A percentile compares a stretch with the other conserved stretches of the same genome.
Evolutionary conservation across 2,329 filamentous ascomycete species (phyloP).

Genomic region (Aspergillus sp.): DNA sequence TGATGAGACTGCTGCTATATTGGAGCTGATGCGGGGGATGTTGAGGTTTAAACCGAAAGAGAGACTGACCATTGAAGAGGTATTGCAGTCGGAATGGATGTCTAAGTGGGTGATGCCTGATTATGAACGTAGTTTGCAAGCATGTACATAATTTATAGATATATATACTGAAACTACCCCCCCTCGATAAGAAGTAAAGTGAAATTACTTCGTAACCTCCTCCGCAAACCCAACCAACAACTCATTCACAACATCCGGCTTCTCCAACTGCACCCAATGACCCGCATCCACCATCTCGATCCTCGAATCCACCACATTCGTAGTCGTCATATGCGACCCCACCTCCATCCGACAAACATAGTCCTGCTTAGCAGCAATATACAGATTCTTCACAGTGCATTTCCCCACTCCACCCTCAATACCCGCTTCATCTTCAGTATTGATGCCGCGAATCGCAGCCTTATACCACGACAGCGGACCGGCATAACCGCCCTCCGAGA

Average conservation of each 20-base stretch:
- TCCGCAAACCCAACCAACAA: too few species aligned
- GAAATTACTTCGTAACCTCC: too few species aligned
- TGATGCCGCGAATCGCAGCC: background rate
- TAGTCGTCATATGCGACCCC: too few species aligned
- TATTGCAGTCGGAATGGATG: constrained; percentile 22
- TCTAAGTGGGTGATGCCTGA: constrained; percentile 23
- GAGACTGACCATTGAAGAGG: constrained; percentile 14
- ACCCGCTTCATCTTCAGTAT: background rate
- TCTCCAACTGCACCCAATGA: too few species aligned
- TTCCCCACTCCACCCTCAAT: background rate
- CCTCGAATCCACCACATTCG: too few species aligned
- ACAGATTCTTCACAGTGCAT: background rate
- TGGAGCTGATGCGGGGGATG: constrained; percentile 20
- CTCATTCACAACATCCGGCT: too few species aligned
- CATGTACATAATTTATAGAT: background rate
- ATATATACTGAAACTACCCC: too few species aligned
- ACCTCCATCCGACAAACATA: constrained; percentile 13
- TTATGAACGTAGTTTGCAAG: constrained; percentile 4
- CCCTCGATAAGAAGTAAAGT: too few species aligned
- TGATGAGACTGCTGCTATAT: constrained; percentile 20
- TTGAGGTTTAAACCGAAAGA: constrained; percentile 17
- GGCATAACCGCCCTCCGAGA: background rate
- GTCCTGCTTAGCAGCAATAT: constrained; percentile 8
- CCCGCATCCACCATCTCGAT: too few species aligned
- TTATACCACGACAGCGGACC: background rate